These are phyloP conservation scores for Ilyonectria destructans DNA, from an alignment of 2,329 filamentous ascomycete species.

Conservation along the genomic window DNA sequence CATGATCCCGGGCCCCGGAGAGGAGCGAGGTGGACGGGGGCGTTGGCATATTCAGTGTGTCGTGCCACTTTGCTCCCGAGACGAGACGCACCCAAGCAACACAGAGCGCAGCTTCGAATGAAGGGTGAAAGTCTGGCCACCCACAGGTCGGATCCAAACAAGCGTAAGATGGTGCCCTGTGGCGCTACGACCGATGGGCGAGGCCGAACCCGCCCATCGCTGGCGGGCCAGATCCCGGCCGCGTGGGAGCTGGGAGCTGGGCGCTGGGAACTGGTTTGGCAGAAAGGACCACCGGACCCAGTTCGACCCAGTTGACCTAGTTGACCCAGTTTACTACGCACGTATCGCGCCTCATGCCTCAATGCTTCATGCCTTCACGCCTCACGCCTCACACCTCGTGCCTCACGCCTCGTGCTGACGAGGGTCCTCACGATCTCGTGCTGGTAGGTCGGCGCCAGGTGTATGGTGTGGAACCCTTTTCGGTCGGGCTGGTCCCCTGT, in stretches of 20 bases:
- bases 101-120: conserved; percentile 12
- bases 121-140: conserved; percentile 26
- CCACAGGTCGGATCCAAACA: neutral
- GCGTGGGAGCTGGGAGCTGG: conserved; percentile 30
- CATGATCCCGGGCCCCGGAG: conserved; percentile 1
- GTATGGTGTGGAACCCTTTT: conserved; percentile 11
- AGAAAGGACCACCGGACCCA: conserved; percentile 10
- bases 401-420: conserved; percentile 11
- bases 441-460: conserved; percentile 15
- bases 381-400: conserved; percentile 5
- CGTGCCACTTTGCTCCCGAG: conserved; percentile 29
- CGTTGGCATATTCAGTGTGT: conserved; percentile 22
- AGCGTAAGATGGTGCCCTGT: neutral
- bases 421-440: conserved; percentile 13
- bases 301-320: neutral
- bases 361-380: conserved; percentile 13
- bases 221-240: conserved; percentile 34
- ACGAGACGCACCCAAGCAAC: conserved; percentile 18
- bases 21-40: conserved; percentile 3
- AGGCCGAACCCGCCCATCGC: conserved; percentile 32
- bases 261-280: conserved; percentile 9
- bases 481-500: conserved; percentile 1
- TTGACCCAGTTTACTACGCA: conserved; percentile 17
- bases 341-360: conserved; percentile 11
- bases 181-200: conserved; percentile 26